phyloP scores from a whole-genome alignment of 2,329 filamentous ascomycete genomes.

The Colletotrichum caudatum region DNA sequence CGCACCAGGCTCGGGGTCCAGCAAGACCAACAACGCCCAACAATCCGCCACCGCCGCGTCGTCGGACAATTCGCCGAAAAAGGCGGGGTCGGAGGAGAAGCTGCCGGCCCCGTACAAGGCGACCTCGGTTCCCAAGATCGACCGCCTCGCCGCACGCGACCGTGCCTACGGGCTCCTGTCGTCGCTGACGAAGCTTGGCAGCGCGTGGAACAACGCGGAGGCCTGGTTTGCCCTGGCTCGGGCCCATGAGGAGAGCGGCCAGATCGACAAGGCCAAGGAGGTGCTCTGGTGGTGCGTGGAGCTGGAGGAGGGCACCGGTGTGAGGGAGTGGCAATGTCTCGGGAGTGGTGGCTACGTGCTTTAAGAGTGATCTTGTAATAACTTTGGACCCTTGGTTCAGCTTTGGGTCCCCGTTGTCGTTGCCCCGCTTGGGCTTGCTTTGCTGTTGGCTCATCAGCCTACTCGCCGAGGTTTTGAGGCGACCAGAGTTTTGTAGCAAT shows the following conservation, averaged over 20 bases:
- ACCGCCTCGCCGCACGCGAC: slow-evolving; percentile 89
- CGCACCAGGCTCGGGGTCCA: slow-evolving; percentile 21
- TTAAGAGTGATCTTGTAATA: slow-evolving; percentile 47
- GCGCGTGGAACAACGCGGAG: slow-evolving; percentile 91
- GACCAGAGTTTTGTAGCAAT: slow-evolving; percentile 9
- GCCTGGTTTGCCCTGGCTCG: slow-evolving; percentile 92
- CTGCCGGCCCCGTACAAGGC: slow-evolving; percentile 67
- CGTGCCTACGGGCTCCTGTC: slow-evolving; percentile 87
- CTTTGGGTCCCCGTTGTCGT: not conserved
- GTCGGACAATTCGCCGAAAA: slow-evolving; percentile 38
- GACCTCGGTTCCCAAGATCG: slow-evolving; percentile 76
- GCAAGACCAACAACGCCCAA: slow-evolving; percentile 40
- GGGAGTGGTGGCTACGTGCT: slow-evolving; percentile 76
- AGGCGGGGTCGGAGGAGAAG: slow-evolving; percentile 51
- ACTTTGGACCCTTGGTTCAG: not conserved
- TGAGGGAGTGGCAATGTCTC: slow-evolving; percentile 82
- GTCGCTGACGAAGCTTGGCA: slow-evolving; percentile 84
- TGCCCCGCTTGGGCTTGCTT: not conserved
- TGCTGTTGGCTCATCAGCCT: not conserved
- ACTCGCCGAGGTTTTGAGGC: not conserved
- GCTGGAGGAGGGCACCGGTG: slow-evolving; percentile 84
- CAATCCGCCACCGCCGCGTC: slow-evolving; percentile 32
- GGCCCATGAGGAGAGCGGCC: slow-evolving; percentile 88
- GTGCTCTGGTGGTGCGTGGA: slow-evolving; percentile 98
- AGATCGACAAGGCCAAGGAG: slow-evolving; percentile 88